A percentile compares a stretch with the other conserved stretches of the same genome.
These are phyloP conservation scores for Leccinum solheimii DNA, from an alignment of 1,284 basidiomycete species.

Conservation along the genomic window DNA sequence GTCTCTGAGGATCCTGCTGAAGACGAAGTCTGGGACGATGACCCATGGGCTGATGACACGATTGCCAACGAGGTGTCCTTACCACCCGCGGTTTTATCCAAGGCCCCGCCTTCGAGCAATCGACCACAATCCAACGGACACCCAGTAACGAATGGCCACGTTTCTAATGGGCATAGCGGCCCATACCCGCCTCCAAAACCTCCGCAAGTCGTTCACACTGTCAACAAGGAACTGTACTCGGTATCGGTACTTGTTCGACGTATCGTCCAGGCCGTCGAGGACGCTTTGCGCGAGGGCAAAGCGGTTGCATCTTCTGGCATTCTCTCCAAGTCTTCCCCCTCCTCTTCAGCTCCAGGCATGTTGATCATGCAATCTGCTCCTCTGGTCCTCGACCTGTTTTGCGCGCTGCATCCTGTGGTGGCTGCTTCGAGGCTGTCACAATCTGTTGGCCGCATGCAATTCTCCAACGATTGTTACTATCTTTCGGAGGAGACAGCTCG, in stretches of 20 bases:
- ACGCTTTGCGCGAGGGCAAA: conserved; percentile 57
- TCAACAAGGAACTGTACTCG: conserved; percentile 55
- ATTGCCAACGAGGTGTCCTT: conserved; percentile 21
- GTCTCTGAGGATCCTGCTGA: conserved; percentile 22
- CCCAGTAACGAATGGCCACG: conserved; percentile 33
- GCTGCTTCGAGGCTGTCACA: conserved; percentile 57
- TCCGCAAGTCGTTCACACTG: conserved; percentile 12
- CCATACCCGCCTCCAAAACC: conserved; percentile 18
- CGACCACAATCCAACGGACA: conserved; percentile 34
- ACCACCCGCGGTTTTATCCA: conserved; percentile 31
- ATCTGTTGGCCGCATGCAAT: conserved; percentile 69
- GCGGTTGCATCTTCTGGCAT: conserved; percentile 57
- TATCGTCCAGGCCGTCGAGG: conserved; percentile 61
- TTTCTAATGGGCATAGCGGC: conserved; percentile 11
- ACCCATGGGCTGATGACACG: conserved; percentile 59
- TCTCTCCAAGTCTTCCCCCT: conserved; percentile 37
- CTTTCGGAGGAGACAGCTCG: conserved; percentile 53
- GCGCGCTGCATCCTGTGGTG: conserved; percentile 77
- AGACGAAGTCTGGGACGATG: conserved; percentile 55
- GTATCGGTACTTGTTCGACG: conserved; percentile 58
- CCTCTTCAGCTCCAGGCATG: conserved; percentile 44
- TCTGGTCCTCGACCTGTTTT: conserved; percentile 78
- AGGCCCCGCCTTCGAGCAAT: conserved; percentile 44
- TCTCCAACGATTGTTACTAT: conserved; percentile 85
- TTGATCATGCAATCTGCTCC: conserved; percentile 62